These are phyloP conservation scores for Babesia sp. DNA, from an alignment of 169 alveolate species.

Conservation along the genomic window DNA sequence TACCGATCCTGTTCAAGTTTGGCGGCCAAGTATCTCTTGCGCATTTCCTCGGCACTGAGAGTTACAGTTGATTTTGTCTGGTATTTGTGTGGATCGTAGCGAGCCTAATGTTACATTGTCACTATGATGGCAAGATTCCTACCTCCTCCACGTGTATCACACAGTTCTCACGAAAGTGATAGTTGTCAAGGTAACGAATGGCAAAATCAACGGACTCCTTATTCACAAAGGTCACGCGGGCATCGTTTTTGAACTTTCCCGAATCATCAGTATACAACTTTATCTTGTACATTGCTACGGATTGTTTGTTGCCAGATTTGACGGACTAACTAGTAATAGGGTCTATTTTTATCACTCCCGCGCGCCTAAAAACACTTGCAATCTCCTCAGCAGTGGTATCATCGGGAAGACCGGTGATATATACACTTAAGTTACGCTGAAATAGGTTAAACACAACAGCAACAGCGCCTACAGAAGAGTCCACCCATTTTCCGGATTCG, in stretches of 20 bases:
- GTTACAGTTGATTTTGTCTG: constrained; percentile 41
- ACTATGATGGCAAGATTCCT: background rate
- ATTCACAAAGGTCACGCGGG: constrained; percentile 81
- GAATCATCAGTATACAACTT: constrained; percentile 76
- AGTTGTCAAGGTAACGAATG: constrained; percentile 77
- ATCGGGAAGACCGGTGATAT: constrained; percentile 78
- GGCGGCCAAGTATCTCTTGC: constrained; percentile 77
- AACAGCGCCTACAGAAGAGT: constrained; percentile 12
- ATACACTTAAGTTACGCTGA: constrained; percentile 73
- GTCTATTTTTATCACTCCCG: constrained; percentile 84
- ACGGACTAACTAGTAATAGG: constrained; percentile 73
- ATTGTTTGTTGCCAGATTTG: background rate
- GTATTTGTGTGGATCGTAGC: constrained; percentile 63
- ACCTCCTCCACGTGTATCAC: constrained; percentile 80
- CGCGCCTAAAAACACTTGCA: constrained; percentile 75
- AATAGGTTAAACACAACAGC: constrained; percentile 74
- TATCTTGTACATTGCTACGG: constrained; percentile 78
- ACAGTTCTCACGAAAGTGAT: constrained; percentile 71
- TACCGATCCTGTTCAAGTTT: constrained; percentile 74
- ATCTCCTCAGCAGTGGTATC: constrained; percentile 76
- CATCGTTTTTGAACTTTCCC: constrained; percentile 80
- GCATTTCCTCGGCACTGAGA: constrained; percentile 60
- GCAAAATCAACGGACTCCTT: constrained; percentile 82
- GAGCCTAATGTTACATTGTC: constrained; percentile 54
- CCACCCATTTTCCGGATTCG: constrained; percentile 56